These are phyloP conservation scores for Pyrenochaeta sp. DNA, from an alignment of 2,329 filamentous ascomycete genomes.

Conservation along the genomic window DNA sequence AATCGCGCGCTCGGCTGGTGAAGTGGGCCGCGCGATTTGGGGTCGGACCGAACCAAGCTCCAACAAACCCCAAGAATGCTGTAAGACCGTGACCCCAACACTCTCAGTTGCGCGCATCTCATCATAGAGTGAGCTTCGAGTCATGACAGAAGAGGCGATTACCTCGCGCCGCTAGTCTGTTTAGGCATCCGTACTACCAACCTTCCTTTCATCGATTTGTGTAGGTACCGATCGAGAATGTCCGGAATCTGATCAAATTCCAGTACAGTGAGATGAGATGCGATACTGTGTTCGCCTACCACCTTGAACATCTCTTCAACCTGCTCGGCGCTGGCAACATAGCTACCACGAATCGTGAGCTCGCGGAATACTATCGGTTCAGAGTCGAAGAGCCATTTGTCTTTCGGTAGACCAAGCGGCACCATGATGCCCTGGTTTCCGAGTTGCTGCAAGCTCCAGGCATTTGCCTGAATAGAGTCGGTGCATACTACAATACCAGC, in stretches of 20 bases:
- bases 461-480: slow-evolving; percentile 31
- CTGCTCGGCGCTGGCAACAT: slow-evolving; percentile 34
- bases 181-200: slow-evolving; percentile 20
- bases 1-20: background rate
- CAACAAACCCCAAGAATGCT: background rate
- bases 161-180: background rate
- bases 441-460: slow-evolving; percentile 35
- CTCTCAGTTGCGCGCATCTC: background rate
- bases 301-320: slow-evolving; percentile 35
- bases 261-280: slow-evolving; percentile 33
- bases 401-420: slow-evolving; percentile 33
- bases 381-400: slow-evolving; percentile 37
- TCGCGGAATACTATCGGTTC: slow-evolving; percentile 36
- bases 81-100: background rate
- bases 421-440: slow-evolving; percentile 34
- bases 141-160: background rate
- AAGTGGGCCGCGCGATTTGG: background rate
- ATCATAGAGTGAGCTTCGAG: background rate
- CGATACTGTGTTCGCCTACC: slow-evolving; percentile 28
- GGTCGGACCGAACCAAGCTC: background rate
- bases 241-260: slow-evolving; percentile 31
- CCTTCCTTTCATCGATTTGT: slow-evolving; percentile 34
- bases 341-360: slow-evolving; percentile 34
- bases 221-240: slow-evolving; percentile 27
- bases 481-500: slow-evolving; percentile 39